phyloP scores from a whole-genome alignment of 805 yeast genomes.

The Ogataea nitratoaversa region DNA sequence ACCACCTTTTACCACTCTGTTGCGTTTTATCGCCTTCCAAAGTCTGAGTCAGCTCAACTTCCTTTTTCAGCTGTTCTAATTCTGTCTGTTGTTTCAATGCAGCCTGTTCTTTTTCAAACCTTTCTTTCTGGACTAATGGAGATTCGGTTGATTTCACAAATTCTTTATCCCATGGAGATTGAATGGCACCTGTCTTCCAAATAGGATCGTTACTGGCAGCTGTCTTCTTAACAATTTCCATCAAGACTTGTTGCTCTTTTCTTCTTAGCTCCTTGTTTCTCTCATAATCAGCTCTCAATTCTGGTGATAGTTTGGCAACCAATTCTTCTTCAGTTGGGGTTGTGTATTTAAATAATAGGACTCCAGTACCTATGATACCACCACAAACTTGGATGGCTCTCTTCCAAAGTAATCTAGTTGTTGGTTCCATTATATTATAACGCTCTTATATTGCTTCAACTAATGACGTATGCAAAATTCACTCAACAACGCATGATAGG shows the following conservation, averaged over 20 bases:
- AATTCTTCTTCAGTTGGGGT: constrained; percentile 85
- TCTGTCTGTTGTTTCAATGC: constrained; percentile 35
- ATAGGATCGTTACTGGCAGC: constrained; percentile 70
- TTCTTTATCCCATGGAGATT: constrained; percentile 63
- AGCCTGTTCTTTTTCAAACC: constrained; percentile 46
- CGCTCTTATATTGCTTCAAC: too few relatives aligned
- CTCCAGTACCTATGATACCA: constrained; percentile 71
- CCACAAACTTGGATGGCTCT: constrained; percentile 44
- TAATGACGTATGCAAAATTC: too few relatives aligned
- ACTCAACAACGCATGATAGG: too few relatives aligned
- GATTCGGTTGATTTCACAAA: constrained; percentile 27
- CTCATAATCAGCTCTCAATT: constrained; percentile 71
- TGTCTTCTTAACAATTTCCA: constrained; percentile 61
- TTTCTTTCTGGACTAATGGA: constrained; percentile 38
- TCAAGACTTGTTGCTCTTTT: constrained; percentile 64
- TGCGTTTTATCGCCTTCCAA: constrained; percentile 24
- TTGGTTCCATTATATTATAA: constrained; percentile 2
- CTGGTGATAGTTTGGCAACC: constrained; percentile 74
- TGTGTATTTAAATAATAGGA: constrained; percentile 62
- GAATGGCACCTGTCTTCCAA: constrained; percentile 74
- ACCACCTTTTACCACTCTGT: constrained; percentile 29
- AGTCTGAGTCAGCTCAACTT: constrained; percentile 29
- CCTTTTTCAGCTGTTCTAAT: constrained; percentile 36
- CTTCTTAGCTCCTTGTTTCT: constrained; percentile 56
- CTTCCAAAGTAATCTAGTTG: constrained; percentile 22